Base-by-base conservation (phyloP, 2,329 filamentous ascomycete genomes). In the Pyrenochaeta sp. region DNA sequence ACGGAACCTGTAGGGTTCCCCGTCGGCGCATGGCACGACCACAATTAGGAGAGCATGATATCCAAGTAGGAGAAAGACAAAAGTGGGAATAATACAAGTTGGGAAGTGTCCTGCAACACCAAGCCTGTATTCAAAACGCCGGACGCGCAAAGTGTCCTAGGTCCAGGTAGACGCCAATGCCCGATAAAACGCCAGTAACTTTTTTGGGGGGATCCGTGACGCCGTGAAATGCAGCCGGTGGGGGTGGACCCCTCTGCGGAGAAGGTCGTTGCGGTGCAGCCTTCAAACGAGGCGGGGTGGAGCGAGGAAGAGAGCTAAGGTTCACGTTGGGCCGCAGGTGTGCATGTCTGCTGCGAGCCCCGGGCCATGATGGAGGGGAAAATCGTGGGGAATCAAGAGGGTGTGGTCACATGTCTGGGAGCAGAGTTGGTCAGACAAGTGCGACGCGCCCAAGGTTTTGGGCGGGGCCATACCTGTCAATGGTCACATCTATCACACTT, bases 401-500 rank as follows among this genome's bases (percentile, higher is more conserved):
- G 56, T 59, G 57, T 58, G 67, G 68, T 68, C 56, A 69, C 56
- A 59, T 15, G n/a, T 5, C 71, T 73, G 49, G 39, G 52, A 39
- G 40, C 18, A 27, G 48, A 47, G 47, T 58, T 47, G 70, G n/a
- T 75, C 64, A 75, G 72, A 68, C 56, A 53, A 12, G 59, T 65
- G 69, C 45, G 57, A 67, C 60, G 51, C 40, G 45, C 48, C 42
- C 31, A 21, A 40, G 49, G 52, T 18, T 29, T n/a, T 45, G 32
- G 49, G 36, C 36, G 56, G 40, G 35, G 57, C 58, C 35, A 60
- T 72, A 75, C 74, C 71, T 69, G 71, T 74, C 74, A 79, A 60
- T 76, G 75, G 56, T 78, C 77, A 63, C 79, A 82, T 37, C 66
- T 65, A 57, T 77, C 75, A 58, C 80, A 82, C 61, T 79, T 80